Conservation (phyloP, 352 stramenopile genomes). For the Thalassiosira livingstoniorum region DNA sequence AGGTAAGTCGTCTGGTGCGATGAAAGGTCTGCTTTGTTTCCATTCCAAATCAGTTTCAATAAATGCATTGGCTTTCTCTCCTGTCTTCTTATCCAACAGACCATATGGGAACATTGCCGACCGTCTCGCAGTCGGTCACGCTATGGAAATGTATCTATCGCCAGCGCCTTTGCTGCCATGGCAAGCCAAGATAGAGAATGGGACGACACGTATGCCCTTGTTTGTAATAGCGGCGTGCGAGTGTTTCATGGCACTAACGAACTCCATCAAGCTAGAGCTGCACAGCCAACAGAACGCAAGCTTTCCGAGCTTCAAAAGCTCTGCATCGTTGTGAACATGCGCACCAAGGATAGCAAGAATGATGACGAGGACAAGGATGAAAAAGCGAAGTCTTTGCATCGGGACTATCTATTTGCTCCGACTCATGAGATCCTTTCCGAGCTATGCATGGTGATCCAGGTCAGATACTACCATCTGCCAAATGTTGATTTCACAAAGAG, state of each 20-base stretch:
- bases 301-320: slow-evolving; percentile 52
- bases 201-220: slow-evolving; percentile 51
- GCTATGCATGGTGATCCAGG: slow-evolving; percentile 61
- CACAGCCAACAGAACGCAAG: slow-evolving; percentile 14
- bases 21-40: no score
- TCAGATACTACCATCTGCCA: slow-evolving; percentile 47
- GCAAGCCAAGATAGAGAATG: slow-evolving; percentile 16
- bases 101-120: slow-evolving; percentile 57
- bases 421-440: slow-evolving; percentile 53
- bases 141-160: not conserved
- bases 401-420: slow-evolving; percentile 51
- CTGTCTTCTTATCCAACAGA: no score
- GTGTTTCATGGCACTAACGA: slow-evolving; percentile 27
- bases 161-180: slow-evolving; percentile 1
- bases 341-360: not conserved
- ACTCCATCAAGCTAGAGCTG: not conserved
- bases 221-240: slow-evolving; percentile 40
- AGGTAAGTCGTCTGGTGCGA: no score
- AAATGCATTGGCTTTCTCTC: no score
- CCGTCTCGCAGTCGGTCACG: slow-evolving; percentile 18
- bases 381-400: slow-evolving; percentile 24
- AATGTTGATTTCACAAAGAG: slow-evolving; percentile 1
- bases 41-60: no score
- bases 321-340: slow-evolving; percentile 49
- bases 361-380: not conserved